These are phyloP conservation scores for Marasmius fiardii DNA, from an alignment of 1,284 basidiomycete species.

Conservation along the genomic window DNA sequence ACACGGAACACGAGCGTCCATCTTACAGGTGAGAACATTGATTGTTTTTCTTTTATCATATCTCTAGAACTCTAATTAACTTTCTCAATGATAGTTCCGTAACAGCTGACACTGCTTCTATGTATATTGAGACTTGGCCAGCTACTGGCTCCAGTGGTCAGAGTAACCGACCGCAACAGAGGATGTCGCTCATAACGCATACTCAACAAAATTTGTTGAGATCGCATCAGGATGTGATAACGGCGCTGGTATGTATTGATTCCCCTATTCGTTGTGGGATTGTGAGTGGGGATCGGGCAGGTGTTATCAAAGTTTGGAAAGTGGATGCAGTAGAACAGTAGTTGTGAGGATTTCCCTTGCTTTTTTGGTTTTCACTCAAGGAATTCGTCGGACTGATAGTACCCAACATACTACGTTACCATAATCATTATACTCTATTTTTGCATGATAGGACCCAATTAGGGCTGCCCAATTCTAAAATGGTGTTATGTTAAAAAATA, in stretches of 20 bases:
- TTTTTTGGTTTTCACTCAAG: too few species aligned
- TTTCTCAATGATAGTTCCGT: conserved; percentile 24
- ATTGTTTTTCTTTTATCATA: too few species aligned
- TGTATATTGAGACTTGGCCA: conserved; percentile 66
- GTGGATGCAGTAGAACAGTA: conserved; percentile 47
- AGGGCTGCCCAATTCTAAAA: too few species aligned
- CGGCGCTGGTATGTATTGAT: conserved; percentile 78
- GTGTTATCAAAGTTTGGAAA: conserved; percentile 81
- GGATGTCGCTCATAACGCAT: conserved; percentile 74
- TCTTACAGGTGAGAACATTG: conserved; percentile 52
- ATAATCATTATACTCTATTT: too few species aligned
- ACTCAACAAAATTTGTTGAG: conserved; percentile 77
- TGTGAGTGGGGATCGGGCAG: conserved; percentile 81
- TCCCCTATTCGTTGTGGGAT: conserved; percentile 85
- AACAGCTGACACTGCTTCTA: conserved; percentile 39
- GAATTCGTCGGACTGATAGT: too few species aligned
- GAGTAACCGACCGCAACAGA: conserved; percentile 64
- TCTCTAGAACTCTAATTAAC: conserved; percentile 3
- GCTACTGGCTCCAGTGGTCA: conserved; percentile 39
- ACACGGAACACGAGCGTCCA: conserved; percentile 65
- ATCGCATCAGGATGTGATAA: conserved; percentile 83
- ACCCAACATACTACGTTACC: too few species aligned
- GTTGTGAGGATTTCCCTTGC: too few species aligned
- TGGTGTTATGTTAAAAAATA: too few species aligned
- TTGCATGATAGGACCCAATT: too few species aligned